A percentile compares a stretch with the other conserved stretches of the same genome.
Conservation (phyloP, 1,284 basidiomycete genomes). For the Mycena sp. region DNA sequence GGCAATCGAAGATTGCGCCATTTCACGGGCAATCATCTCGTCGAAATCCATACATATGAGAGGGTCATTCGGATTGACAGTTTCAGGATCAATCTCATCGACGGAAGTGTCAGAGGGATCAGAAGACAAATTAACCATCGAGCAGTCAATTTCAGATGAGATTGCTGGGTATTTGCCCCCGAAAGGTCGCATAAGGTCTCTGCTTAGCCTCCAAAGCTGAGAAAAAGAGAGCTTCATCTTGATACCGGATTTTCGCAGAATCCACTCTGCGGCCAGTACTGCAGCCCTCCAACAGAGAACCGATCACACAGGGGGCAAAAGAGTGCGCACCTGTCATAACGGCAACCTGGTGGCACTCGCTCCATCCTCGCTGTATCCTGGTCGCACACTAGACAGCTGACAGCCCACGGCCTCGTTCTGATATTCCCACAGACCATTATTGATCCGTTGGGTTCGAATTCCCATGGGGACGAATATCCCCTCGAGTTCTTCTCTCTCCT, state of each 20-base stretch:
- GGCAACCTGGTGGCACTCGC: no score
- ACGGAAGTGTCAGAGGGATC: background rate
- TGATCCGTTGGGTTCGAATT: no score
- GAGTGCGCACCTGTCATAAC: background rate
- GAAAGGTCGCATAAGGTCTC: conserved; percentile 4
- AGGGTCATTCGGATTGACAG: no score
- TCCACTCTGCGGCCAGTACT: background rate
- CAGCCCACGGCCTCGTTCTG: no score
- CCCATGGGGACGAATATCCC: no score
- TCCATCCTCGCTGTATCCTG: no score
- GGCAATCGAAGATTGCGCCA: background rate
- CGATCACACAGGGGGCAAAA: no score
- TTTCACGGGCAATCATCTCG: background rate
- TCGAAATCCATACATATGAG: background rate
- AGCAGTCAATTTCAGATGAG: conserved; percentile 7
- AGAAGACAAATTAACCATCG: background rate
- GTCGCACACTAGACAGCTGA: no score
- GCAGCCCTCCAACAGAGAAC: background rate
- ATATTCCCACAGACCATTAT: no score
- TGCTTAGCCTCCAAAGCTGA: background rate
- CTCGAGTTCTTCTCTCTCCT: no score
- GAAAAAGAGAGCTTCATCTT: background rate
- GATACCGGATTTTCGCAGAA: background rate
- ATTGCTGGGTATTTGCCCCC: conserved; percentile 15
- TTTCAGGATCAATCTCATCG: background rate